Evolutionary conservation across 345 rosid genomes (phyloP), one percentile per base, ranked within the genome.

Genomic region (Gossypium turneri): DNA sequence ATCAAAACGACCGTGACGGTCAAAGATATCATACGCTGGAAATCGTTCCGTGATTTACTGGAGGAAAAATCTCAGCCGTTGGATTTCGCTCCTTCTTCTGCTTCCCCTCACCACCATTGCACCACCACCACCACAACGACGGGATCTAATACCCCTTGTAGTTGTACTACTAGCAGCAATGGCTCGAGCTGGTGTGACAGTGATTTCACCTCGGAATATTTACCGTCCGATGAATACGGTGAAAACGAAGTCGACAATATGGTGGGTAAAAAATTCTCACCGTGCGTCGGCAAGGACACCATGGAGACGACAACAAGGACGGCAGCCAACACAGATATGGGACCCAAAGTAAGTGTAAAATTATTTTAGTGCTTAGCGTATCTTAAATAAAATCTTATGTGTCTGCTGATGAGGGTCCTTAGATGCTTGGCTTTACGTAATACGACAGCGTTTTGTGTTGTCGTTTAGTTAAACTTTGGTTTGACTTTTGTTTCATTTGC

Each of bases 1-100:
- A 47, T n/a, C 45, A 75, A 69, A 73, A 66, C 65, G 8, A 73
- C 85, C 8, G 52, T 88, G 72, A 88, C 79, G 12, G 73, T 90
- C 63, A 94, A 88, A 84, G 98, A 94, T 79, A 92, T 94, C 69
- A 84, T 94, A 62, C 79, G 97, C 79, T 91, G 97, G 98, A 85
- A 76, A 65, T 92, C 98, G 13, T 92, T 88, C 78, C 84, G 85
- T n/a, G 94, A 90, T 79, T 58, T 87, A 67, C 72, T 44, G 25
- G 93, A 85, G 24, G 90, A 86, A 25, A 77, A 71, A 63, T 67
- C 87, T 27, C 75, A 27, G 7, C 80, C 76, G 61, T 51, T 44
- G 7, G 79, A 75, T 73, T 77, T 75, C 0, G 44, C 81, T 34
- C 41, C 41, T 41, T 66, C 76, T 4, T 76, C 89, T 1, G 83